phyloP scores from a whole-genome alignment of 352 stramenopile species.

The Phytophthora melonis region DNA sequence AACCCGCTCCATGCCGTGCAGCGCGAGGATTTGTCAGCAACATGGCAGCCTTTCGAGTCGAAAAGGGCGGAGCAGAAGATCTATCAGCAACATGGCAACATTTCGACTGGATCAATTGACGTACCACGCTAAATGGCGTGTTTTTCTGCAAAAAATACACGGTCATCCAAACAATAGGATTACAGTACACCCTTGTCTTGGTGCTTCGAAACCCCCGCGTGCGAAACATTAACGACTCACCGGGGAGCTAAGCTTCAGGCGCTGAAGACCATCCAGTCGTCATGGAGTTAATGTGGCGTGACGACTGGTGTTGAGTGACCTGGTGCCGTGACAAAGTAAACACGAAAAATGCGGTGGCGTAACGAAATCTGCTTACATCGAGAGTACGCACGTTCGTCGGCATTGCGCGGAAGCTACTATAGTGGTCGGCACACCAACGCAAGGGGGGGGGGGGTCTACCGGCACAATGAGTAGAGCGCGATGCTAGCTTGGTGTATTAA shows the following conservation, averaged over 20 bases:
- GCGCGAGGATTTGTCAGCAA: not conserved
- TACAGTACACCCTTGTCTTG: not conserved
- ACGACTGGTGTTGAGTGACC: not conserved
- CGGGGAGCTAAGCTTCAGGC: not conserved
- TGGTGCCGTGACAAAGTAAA: not conserved
- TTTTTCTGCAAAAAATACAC: slow-evolving; percentile 11
- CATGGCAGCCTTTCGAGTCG: too few relatives aligned
- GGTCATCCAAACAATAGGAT: slow-evolving; percentile 3
- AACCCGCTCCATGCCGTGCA: not conserved
- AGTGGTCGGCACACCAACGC: too few relatives aligned
- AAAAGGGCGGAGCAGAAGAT: not conserved
- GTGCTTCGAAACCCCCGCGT: not conserved
- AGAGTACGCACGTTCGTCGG: not conserved
- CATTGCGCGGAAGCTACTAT: too few relatives aligned
- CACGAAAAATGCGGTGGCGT: not conserved
- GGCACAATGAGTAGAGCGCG: too few relatives aligned
- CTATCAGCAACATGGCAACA: slow-evolving; percentile 6
- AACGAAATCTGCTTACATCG: not conserved
- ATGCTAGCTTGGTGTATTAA: not conserved
- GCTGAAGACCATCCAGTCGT: not conserved
- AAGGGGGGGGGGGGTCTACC: too few relatives aligned
- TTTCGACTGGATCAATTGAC: slow-evolving; percentile 3
- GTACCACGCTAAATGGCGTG: slow-evolving; percentile 14
- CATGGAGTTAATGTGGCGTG: not conserved
- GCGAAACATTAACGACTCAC: not conserved